These are phyloP conservation scores for Trichomonas gallinae DNA, from an alignment of 208 protist species.

Conservation along the genomic window DNA sequence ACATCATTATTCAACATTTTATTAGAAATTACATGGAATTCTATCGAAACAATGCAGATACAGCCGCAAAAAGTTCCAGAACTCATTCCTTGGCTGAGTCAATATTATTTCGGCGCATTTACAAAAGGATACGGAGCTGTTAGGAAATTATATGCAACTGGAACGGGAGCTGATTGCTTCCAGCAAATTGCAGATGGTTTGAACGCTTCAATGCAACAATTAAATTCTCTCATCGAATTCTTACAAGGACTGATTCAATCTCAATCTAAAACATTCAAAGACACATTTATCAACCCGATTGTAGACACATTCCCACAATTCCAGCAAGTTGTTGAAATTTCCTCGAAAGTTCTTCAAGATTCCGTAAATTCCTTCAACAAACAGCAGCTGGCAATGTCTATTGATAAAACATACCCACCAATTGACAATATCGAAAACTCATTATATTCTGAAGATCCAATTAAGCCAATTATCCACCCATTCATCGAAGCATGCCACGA, in stretches of 20 bases:
- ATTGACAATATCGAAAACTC: not conserved
- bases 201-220: not conserved
- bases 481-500: not conserved
- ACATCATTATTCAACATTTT: not conserved
- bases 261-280: not conserved
- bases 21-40: not conserved
- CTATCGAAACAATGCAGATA: not conserved
- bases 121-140: not conserved
- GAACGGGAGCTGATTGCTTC: not conserved
- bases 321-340: not conserved
- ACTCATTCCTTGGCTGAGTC: not conserved
- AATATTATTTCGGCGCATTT: not conserved
- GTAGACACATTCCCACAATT: not conserved
- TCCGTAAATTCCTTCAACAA: not conserved
- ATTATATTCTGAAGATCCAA: not conserved
- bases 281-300: not conserved
- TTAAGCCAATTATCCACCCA: not conserved
- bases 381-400: not conserved
- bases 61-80: not conserved
- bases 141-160: not conserved
- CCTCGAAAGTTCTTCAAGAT: not conserved
- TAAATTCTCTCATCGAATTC: not conserved
- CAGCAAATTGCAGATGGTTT: not conserved
- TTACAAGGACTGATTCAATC: not conserved
- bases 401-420: not conserved